Conservation (phyloP, 1,284 basidiomycete species). For the Ceratobasidium papillatum region DNA sequence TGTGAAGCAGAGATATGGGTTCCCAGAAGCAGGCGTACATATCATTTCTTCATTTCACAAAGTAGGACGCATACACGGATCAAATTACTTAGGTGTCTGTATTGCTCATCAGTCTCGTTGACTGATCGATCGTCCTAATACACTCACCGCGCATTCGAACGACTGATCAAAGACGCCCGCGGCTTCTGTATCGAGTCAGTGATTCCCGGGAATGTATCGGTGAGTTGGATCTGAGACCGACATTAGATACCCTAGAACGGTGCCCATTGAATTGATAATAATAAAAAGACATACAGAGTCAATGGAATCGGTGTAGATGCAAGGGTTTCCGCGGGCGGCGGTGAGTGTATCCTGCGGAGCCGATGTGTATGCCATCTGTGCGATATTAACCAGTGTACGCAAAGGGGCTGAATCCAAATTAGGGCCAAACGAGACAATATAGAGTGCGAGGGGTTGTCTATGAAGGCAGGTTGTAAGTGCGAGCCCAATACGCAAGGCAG, state of each 20-base stretch:
- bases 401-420: slow-evolving; percentile 50
- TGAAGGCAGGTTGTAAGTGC: background rate
- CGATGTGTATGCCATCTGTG: slow-evolving; percentile 59
- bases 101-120: too few relatives aligned
- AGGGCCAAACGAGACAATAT: slow-evolving; percentile 65
- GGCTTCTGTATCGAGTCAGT: slow-evolving; percentile 67
- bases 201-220: slow-evolving; percentile 67
- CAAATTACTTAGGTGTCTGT: too few relatives aligned
- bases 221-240: slow-evolving; percentile 60
- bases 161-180: slow-evolving; percentile 58
- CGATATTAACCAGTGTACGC: slow-evolving; percentile 63
- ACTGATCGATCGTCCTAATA: too few relatives aligned
- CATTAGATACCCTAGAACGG: background rate
- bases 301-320: slow-evolving; percentile 62
- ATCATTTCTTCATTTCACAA: background rate
- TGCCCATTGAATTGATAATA: background rate
- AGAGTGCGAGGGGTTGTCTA: slow-evolving; percentile 67
- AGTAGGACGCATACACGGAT: background rate
- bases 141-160: background rate
- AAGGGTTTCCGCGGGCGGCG: slow-evolving; percentile 53
- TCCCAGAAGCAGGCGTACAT: too few relatives aligned
- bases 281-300: slow-evolving; percentile 58
- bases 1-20: too few relatives aligned
- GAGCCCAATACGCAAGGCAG: background rate
- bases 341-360: slow-evolving; percentile 57